Percentiles rank a stretch among this genome's conserved stretches.
These are phyloP conservation scores for Cladophialophora yegresii DNA, from an alignment of 2,329 filamentous ascomycete species.

Conservation along the genomic window DNA sequence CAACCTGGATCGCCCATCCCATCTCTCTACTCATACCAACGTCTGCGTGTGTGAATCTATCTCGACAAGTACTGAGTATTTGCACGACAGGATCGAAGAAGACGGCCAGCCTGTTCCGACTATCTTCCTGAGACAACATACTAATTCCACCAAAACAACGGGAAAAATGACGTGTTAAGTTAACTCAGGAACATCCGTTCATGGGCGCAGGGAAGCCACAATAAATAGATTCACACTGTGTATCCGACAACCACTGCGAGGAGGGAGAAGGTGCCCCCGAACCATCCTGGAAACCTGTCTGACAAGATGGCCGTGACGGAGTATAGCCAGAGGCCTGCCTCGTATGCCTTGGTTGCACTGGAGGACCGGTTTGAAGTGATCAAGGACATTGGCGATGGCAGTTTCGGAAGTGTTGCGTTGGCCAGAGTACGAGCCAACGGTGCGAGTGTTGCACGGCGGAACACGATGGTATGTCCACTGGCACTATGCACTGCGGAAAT, in stretches of 20 bases:
- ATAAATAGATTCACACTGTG: constrained; percentile 7
- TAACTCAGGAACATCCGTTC: constrained; percentile 7
- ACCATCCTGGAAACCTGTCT: neutral
- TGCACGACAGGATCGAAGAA: neutral
- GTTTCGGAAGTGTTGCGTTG: constrained; percentile 92
- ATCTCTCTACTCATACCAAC: constrained; percentile 21
- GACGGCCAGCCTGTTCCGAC: neutral
- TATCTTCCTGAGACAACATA: constrained; percentile 3
- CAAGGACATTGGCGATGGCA: constrained; percentile 98
- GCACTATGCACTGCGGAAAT: neutral
- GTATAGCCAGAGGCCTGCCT: constrained; percentile 67
- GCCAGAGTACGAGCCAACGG: constrained; percentile 90
- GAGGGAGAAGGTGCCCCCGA: neutral
- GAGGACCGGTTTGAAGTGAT: constrained; percentile 96
- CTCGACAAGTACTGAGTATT: constrained; percentile 7
- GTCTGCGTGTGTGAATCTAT: neutral
- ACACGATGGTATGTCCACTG: constrained; percentile 71
- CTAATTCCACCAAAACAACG: constrained; percentile 5
- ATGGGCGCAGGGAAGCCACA: constrained; percentile 21
- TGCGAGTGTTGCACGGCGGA: constrained; percentile 81
- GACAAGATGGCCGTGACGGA: constrained; percentile 77
- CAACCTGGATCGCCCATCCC: constrained; percentile 20
- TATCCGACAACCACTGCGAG: constrained; percentile 3
- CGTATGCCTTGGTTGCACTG: constrained; percentile 62
- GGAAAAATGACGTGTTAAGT: constrained; percentile 31